Evolutionary conservation across 2,329 filamentous ascomycete genomes (phyloP).

Genomic region (Penicillium fuscoglaucum): DNA sequence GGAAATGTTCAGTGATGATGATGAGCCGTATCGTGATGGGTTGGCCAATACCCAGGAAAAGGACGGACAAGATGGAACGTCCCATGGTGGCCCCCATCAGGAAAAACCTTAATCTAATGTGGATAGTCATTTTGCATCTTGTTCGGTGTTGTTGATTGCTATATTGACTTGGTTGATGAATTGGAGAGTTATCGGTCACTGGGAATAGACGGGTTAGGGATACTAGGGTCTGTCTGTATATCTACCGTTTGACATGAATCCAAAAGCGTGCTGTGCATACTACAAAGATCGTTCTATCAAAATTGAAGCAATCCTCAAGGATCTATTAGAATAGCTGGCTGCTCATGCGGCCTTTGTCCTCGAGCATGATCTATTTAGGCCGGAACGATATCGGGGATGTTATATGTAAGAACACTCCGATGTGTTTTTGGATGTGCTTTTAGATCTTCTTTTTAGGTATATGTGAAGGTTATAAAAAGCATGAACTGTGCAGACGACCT

Average conservation of each 20-base stretch:
- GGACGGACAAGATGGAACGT: slow-evolving; percentile 19
- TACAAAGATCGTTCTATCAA: not conserved
- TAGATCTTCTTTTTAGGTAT: too few relatives aligned
- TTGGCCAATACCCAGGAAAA: slow-evolving; percentile 23
- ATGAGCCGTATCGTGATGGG: slow-evolving; percentile 39
- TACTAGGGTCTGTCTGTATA: slow-evolving; percentile 16
- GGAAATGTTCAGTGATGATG: slow-evolving; percentile 55
- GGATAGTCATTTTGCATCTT: slow-evolving; percentile 20
- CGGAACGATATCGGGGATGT: too few relatives aligned
- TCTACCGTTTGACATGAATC: slow-evolving; percentile 7
- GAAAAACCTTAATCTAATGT: slow-evolving; percentile 20
- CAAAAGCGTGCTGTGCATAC: slow-evolving; percentile 11
- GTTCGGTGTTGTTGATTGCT: slow-evolving; percentile 15
- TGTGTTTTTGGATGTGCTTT: too few relatives aligned
- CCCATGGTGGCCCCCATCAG: slow-evolving; percentile 8
- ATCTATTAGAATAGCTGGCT: not conserved
- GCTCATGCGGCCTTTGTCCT: not conserved
- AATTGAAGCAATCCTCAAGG: not conserved
- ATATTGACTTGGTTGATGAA: slow-evolving; percentile 13
- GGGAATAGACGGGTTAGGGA: slow-evolving; percentile 12
- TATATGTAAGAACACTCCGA: too few relatives aligned
- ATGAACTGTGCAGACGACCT: too few relatives aligned
- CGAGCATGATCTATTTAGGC: too few relatives aligned
- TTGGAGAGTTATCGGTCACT: not conserved
- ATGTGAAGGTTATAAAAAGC: too few relatives aligned